A percentile compares a stretch with the other conserved stretches of the same genome.
phyloP scores from a whole-genome alignment of 306 rosid species.

The Rosa persica region DNA sequence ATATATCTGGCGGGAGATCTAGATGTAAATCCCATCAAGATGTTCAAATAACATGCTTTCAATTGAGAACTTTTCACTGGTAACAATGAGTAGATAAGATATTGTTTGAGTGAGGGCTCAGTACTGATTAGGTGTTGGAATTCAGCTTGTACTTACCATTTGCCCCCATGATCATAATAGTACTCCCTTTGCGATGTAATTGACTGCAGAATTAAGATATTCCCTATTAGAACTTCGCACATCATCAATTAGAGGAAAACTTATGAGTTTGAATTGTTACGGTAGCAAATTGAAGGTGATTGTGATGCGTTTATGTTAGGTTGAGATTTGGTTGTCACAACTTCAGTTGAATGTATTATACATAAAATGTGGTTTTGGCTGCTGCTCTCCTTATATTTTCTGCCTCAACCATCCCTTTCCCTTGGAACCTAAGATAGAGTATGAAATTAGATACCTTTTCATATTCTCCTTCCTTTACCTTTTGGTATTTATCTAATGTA shows the following conservation, averaged over 20 bases:
- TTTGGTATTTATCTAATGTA: background rate
- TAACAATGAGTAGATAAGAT: background rate
- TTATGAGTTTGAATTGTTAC: background rate
- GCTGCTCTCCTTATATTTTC: background rate
- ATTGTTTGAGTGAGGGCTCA: background rate
- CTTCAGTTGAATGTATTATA: background rate
- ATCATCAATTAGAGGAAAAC: background rate
- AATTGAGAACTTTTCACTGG: background rate
- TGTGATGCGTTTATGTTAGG: background rate
- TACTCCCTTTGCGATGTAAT: too few relatives aligned
- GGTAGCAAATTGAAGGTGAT: background rate
- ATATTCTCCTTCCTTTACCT: background rate
- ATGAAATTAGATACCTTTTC: background rate
- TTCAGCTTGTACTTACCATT: background rate
- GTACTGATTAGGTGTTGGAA: background rate
- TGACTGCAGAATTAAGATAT: too few relatives aligned
- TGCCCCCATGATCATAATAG: background rate
- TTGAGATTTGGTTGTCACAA: background rate
- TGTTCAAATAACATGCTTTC: background rate
- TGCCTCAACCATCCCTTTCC: background rate
- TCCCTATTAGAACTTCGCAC: background rate
- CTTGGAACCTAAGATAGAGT: too few relatives aligned
- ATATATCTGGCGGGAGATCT: background rate
- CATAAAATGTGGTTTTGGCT: background rate
- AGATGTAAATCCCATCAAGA: background rate